Evolutionary conservation across 2,329 filamentous ascomycete species (phyloP).

Genomic region (Ophiocordyceps polyrhachis-furcata): DNA sequence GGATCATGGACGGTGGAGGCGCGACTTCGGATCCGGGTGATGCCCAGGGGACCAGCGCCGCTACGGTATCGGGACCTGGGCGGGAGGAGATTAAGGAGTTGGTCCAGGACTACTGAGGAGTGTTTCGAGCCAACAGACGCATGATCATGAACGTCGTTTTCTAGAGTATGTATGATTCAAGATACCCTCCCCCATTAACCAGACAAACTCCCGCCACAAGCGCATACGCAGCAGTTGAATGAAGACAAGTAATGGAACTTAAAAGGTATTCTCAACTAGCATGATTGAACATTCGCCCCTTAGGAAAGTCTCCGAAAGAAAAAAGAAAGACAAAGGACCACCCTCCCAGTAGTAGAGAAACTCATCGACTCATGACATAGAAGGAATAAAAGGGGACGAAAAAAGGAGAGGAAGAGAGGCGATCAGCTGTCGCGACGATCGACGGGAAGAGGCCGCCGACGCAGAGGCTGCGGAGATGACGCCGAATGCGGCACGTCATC

Average conservation of each 20-base stretch:
- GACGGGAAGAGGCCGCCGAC: neutral
- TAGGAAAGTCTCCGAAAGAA: no score
- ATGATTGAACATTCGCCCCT: no score
- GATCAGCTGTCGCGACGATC: neutral
- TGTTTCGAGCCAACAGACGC: neutral
- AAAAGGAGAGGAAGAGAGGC: neutral
- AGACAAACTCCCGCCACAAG: no score
- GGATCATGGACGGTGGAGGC: constrained; percentile 47
- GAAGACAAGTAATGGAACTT: no score
- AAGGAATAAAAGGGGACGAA: neutral
- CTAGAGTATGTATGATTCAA: neutral
- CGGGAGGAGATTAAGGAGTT: constrained; percentile 45
- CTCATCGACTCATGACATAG: neutral
- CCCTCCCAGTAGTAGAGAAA: no score
- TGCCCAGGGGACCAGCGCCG: constrained; percentile 24
- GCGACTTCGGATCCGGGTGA: constrained; percentile 25
- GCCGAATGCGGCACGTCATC: neutral
- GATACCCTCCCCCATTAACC: constrained; percentile 7
- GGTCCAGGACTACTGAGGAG: constrained; percentile 37
- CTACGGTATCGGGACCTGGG: constrained; percentile 22
- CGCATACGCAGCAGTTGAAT: no score
- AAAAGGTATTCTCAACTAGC: no score
- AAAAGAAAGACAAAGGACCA: no score
- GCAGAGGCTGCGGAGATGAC: neutral
- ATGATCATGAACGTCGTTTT: neutral